These are phyloP conservation scores for Cladorrhinum sp. DNA, from an alignment of 2,329 filamentous ascomycete species.

Conservation along the genomic window DNA sequence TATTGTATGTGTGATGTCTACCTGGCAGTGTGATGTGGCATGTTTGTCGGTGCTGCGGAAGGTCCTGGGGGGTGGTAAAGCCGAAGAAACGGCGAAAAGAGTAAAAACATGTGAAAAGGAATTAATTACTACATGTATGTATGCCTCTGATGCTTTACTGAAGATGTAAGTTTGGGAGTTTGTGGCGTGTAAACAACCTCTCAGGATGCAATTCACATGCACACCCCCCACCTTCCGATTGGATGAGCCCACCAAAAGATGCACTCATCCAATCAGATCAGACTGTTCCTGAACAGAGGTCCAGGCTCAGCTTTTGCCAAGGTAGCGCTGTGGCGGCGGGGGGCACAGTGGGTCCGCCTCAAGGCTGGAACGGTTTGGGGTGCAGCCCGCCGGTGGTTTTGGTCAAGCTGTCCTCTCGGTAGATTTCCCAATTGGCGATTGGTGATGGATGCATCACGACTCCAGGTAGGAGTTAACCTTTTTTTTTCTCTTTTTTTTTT, in stretches of 20 bases:
- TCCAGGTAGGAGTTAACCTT: background rate
- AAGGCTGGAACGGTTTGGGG: background rate
- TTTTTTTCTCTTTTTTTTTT: background rate
- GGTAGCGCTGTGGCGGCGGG: background rate
- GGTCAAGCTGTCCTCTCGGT: conserved; percentile 31
- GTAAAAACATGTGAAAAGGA: no score
- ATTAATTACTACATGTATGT: no score
- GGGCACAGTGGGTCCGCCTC: background rate
- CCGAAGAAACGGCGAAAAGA: no score
- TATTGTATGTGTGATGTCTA: no score
- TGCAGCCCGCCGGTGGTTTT: no score
- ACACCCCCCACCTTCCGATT: background rate
- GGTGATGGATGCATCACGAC: background rate
- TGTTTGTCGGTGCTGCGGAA: no score
- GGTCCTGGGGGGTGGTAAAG: no score
- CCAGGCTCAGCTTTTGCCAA: background rate
- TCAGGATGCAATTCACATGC: no score
- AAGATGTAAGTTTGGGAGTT: no score
- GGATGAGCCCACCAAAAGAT: background rate
- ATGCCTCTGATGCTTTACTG: no score
- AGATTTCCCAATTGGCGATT: conserved; percentile 14
- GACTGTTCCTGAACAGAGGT: background rate
- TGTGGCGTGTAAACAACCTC: background rate
- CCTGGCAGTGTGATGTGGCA: no score
- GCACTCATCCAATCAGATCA: background rate